Evolutionary conservation across 148 eudicot species (phyloP).

Genomic region (Tetragonia tetragonoides): DNA sequence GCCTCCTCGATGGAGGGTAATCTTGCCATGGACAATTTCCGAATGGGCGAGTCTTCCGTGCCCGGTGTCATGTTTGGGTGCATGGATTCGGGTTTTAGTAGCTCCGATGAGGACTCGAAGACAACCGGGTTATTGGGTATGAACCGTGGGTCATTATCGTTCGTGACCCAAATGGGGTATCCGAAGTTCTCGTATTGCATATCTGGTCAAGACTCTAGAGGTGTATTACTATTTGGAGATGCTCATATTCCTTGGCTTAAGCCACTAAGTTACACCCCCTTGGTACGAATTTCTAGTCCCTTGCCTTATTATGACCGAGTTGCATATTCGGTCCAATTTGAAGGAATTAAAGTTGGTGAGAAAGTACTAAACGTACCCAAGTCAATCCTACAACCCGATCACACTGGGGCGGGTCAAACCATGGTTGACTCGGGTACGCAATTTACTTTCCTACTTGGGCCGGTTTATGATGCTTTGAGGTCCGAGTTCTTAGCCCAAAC

Average conservation of each 20-base stretch:
- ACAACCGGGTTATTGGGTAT: slow-evolving; percentile 83
- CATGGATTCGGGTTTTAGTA: slow-evolving; percentile 61
- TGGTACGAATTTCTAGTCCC: slow-evolving; percentile 57
- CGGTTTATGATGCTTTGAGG: slow-evolving; percentile 58
- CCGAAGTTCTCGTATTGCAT: slow-evolving; percentile 87
- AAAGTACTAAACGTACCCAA: slow-evolving; percentile 49
- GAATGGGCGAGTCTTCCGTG: slow-evolving; percentile 34
- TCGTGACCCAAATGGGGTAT: slow-evolving; percentile 74
- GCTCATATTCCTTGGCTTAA: slow-evolving; percentile 51
- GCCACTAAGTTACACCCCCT: slow-evolving; percentile 66
- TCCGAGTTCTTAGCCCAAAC: slow-evolving; percentile 62
- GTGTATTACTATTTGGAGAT: slow-evolving; percentile 65
- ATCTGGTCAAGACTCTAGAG: slow-evolving; percentile 67
- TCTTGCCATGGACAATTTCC: slow-evolving; percentile 61
- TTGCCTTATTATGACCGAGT: slow-evolving; percentile 71
- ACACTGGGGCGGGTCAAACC: slow-evolving; percentile 96
- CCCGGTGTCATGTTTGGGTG: slow-evolving; percentile 66
- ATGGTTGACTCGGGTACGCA: slow-evolving; percentile 98
- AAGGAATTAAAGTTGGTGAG: slow-evolving; percentile 64
- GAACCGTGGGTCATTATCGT: slow-evolving; percentile 85
- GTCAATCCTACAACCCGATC: slow-evolving; percentile 70
- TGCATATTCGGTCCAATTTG: slow-evolving; percentile 76
- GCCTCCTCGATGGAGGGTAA: slow-evolving; percentile 70
- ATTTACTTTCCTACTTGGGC: slow-evolving; percentile 74
- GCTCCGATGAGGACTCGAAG: slow-evolving; percentile 46